A percentile compares a stretch with the other conserved stretches of the same genome.
Conservation (phyloP, 2,329 filamentous ascomycete genomes). For the Sporothrix curviconia region DNA sequence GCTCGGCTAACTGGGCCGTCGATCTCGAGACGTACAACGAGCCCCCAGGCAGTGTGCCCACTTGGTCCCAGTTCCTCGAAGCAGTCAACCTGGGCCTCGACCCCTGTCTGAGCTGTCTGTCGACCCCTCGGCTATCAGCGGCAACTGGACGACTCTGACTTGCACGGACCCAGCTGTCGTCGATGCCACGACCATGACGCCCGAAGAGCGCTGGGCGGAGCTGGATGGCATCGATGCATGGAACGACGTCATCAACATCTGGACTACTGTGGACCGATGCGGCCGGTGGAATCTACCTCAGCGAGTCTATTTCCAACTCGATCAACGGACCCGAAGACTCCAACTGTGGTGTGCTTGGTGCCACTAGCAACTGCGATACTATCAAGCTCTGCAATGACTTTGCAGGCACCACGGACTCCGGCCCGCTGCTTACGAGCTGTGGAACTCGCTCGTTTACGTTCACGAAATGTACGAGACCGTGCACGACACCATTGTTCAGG, state of each 20-base stretch:
- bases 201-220: constrained; percentile 22
- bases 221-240: constrained; percentile 24
- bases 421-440: constrained; percentile 19
- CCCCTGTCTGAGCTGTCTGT: constrained; percentile 15
- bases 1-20: constrained; percentile 23
- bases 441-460: constrained; percentile 19
- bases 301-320: constrained; percentile 14
- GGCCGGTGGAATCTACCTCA: constrained; percentile 13
- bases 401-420: constrained; percentile 9
- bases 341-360: background rate
- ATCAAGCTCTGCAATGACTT: background rate
- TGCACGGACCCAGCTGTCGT: constrained; percentile 18
- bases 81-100: constrained; percentile 15
- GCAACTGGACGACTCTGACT: constrained; percentile 23
- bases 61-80: constrained; percentile 15
- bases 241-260: constrained; percentile 23
- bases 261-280: constrained; percentile 18
- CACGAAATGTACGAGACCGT: constrained; percentile 19
- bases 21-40: constrained; percentile 19
- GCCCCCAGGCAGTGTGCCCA: background rate
- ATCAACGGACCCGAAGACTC: background rate
- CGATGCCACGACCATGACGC: background rate
- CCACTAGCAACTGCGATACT: constrained; percentile 12
- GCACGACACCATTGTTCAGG: constrained; percentile 13
- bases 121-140: background rate